Base-by-base conservation (phyloP, 306 rosid genomes). In the Notholithocarpus densiflorus region DNA sequence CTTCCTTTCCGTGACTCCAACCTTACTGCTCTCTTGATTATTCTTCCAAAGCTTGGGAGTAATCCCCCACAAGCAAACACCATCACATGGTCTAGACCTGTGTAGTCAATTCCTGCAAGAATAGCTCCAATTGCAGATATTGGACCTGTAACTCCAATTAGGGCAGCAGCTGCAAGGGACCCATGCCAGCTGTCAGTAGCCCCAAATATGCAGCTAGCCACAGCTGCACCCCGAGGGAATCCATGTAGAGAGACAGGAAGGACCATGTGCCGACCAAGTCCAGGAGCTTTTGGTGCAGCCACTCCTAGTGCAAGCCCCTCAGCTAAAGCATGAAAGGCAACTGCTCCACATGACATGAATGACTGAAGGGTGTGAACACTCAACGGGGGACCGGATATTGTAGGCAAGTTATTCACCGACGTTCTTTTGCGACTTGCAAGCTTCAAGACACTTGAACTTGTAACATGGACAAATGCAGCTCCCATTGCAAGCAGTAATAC, bases 231-330 rank as follows among this genome's bases (percentile, higher is more conserved):
- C 20, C 98, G 91, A 74, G 99, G 99, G 69, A 96, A 96, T 15
- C 99, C 99, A 0, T 96, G 99, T 24, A 96, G 89, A 74, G 98
- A 96, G 83, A 93, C 98, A 0, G 99, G 99, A 80, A 96, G 98
- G 81, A 96, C 98, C 88, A 96, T 93, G 84, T 96, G 96, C 60
- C 93, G 97, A 34, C 98, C 99, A 1, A 93, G 93, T 54, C 98
- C 99, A 64, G 92, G 92, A 24, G 99, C 99, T 84, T 96, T 93
- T 64, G 99, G 99, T 10, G 99, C 99, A 45, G 99, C 99, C n/a
- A 96, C 99, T 64, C 99, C 99, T 57, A 96, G 84, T 1, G 98
- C 99, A 64, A 96, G 97, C 66, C 99, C 99, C 88, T 96, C 99
- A 1, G 98, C 98, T 84, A 93, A 77, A 24, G 99, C 99, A 26